These are phyloP conservation scores for Ottelia alismoides DNA, from an alignment of 106 monocot genomes.

Conservation along the genomic window DNA sequence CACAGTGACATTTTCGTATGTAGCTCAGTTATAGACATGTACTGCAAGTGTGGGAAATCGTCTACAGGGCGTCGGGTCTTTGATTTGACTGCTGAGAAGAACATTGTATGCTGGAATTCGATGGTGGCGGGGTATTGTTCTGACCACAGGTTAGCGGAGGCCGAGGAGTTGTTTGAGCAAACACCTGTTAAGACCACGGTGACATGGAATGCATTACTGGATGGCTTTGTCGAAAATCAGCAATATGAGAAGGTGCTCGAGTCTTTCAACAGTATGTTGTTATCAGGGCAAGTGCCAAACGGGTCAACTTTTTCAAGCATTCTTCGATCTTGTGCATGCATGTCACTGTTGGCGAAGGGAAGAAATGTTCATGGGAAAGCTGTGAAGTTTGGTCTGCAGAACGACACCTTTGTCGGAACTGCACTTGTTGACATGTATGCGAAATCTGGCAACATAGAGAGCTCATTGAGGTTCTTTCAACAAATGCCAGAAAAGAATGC, in stretches of 20 bases:
- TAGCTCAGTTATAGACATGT: conserved; percentile 55
- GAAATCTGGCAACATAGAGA: conserved; percentile 50
- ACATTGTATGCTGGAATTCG: conserved; percentile 47
- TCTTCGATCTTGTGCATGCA: conserved; percentile 38
- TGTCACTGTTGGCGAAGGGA: conserved; percentile 37
- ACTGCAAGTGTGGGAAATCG: conserved; percentile 31
- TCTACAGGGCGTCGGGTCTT: conserved; percentile 27
- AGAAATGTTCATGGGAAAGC: conserved; percentile 36
- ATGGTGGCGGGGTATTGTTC: conserved; percentile 42
- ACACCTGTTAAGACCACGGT: conserved; percentile 23
- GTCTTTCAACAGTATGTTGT: conserved; percentile 35
- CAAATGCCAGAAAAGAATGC: conserved; percentile 48
- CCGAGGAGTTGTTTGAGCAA: conserved; percentile 26
- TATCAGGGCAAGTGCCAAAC: conserved; percentile 20
- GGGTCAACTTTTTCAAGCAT: conserved; percentile 44
- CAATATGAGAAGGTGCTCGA: conserved; percentile 17
- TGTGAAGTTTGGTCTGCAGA: conserved; percentile 19
- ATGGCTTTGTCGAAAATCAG: conserved; percentile 38
- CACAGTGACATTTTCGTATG: conserved; percentile 27
- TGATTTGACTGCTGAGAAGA: conserved; percentile 24
- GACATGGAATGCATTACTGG: conserved; percentile 48
- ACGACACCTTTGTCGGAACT: conserved; percentile 27
- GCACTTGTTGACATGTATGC: conserved; percentile 67
- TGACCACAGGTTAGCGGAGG: conserved; percentile 17
- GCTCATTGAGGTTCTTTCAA: conserved; percentile 26